Percentiles rank a stretch among this genome's conserved stretches.
Evolutionary conservation across 2,329 filamentous ascomycete species (phyloP).

Genomic region (Delphinella strobiligena): DNA sequence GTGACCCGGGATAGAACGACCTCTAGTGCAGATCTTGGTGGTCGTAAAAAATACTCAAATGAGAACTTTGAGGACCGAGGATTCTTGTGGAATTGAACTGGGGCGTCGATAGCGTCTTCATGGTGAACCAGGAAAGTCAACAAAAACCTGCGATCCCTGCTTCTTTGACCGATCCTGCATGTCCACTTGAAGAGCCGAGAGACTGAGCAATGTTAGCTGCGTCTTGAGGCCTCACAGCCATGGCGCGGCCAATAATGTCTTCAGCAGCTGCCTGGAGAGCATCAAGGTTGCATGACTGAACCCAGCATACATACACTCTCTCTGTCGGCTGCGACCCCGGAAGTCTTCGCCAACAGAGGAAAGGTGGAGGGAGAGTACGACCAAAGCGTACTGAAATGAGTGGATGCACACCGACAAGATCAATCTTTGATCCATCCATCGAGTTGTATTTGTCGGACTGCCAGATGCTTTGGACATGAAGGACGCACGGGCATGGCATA

Average conservation of each 20-base stretch:
- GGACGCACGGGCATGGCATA: not conserved
- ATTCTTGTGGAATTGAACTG: not conserved
- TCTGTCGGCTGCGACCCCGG: too few species aligned
- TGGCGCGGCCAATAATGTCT: slow-evolving; percentile 44
- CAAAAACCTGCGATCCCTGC: slow-evolving; percentile 31
- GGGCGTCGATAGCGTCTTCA: slow-evolving; percentile 29
- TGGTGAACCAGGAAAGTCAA: slow-evolving; percentile 47
- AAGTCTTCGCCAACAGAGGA: too few species aligned
- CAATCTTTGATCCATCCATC: too few species aligned
- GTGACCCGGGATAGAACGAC: too few species aligned
- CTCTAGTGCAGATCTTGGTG: too few species aligned
- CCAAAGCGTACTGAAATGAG: too few species aligned
- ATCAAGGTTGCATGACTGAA: slow-evolving; percentile 43
- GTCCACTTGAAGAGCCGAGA: not conserved
- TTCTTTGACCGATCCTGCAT: slow-evolving; percentile 4
- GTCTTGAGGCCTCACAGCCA: slow-evolving; percentile 3
- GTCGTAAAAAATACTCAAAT: too few species aligned
- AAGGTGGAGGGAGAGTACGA: too few species aligned
- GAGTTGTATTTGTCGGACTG: slow-evolving; percentile 18
- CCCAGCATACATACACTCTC: too few species aligned
- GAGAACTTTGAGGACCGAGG: slow-evolving; percentile 5
- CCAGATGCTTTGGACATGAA: slow-evolving; percentile 5
- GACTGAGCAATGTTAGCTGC: not conserved
- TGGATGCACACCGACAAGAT: too few species aligned
- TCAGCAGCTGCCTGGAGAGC: slow-evolving; percentile 43